Evolutionary conservation across 768 basidiomycete genomes (phyloP).

Genomic region (Auriscalpium vulgare): DNA sequence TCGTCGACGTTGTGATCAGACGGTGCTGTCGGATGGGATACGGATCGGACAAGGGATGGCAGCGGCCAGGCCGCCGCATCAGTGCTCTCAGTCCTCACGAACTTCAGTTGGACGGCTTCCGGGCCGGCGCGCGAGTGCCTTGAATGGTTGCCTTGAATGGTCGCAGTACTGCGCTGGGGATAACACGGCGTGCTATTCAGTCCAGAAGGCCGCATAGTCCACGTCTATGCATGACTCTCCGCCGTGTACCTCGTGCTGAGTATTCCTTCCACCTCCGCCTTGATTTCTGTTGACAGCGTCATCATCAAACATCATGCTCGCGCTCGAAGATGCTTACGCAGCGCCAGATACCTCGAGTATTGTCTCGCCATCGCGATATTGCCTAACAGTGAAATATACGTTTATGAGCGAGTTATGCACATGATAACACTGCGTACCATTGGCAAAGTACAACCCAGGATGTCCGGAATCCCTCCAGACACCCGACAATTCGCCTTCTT

Average conservation of each 20-base stretch:
- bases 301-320: not conserved
- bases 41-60: too few species aligned
- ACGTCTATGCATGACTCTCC: not conserved
- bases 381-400: not conserved
- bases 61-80: too few species aligned
- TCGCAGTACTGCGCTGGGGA: too few species aligned
- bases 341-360: not conserved
- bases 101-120: too few species aligned
- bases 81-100: too few species aligned
- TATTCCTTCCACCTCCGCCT: not conserved
- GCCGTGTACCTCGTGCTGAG: not conserved
- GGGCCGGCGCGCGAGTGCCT: too few species aligned
- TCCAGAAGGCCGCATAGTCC: not conserved
- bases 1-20: too few species aligned
- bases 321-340: not conserved
- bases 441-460: slow-evolving; percentile 1
- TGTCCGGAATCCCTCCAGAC: slow-evolving; percentile 1
- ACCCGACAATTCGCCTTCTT: slow-evolving; percentile 3
- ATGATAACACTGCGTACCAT: not conserved
- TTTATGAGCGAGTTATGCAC: not conserved
- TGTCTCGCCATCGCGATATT: not conserved
- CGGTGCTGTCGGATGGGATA: too few species aligned
- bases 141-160: too few species aligned
- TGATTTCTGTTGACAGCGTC: not conserved
- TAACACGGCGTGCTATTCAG: too few species aligned